Base-by-base conservation (phyloP, 2,329 filamentous ascomycete genomes). In the Pseudogymnoascus sp. region DNA sequence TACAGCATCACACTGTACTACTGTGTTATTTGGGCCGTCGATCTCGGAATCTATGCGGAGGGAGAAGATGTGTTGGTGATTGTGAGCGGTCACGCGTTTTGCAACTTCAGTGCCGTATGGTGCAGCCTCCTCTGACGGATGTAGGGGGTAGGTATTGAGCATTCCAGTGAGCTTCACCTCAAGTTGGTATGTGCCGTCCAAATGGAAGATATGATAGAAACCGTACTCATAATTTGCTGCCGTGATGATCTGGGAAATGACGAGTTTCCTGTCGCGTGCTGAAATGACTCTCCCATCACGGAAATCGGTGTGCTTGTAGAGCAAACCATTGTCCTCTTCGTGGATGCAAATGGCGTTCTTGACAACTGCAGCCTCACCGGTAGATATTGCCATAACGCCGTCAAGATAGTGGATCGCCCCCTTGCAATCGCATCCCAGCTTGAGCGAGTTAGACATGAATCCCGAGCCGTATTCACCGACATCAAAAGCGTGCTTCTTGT, bases 291-390 rank as follows among this genome's bases (percentile, higher is more conserved):
- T 93, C 43, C 94, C 88, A 70, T 97, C 92, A 37, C 92, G 84
- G 82, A 96, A 97, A 75, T 97, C 92, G 14, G 86, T 92, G 76
- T 95, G 90, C 77, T 97, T 97, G 83, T 95, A 96, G 0, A 96
- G 79, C 63, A 97, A 94, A 5, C 92, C 92, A 1, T 85, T 84
- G 66, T 97, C 92, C 76, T 97, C 92, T 73, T 97, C 92, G 75
- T 97, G 92, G 66, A 97, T 92, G 74, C 92, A 97, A 67, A 97
- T 88, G 37, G 92, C 92, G 70, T 96, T 96, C 79, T 96, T 93
- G 77, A 96, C 91, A 1, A 86, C 88, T 3, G 86, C 85, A 28
- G 89, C 79, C n/a, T 83, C 82, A 22, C 92, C 92, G 4, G 85
- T 83, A 12, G 85, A 82, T 63, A 91, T 91, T 39, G 92, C 88